Percentiles rank a stretch among this genome's conserved stretches.
These are phyloP conservation scores for Taphrina confusa DNA, from an alignment of 1,139 yeast species.

Conservation along the genomic window DNA sequence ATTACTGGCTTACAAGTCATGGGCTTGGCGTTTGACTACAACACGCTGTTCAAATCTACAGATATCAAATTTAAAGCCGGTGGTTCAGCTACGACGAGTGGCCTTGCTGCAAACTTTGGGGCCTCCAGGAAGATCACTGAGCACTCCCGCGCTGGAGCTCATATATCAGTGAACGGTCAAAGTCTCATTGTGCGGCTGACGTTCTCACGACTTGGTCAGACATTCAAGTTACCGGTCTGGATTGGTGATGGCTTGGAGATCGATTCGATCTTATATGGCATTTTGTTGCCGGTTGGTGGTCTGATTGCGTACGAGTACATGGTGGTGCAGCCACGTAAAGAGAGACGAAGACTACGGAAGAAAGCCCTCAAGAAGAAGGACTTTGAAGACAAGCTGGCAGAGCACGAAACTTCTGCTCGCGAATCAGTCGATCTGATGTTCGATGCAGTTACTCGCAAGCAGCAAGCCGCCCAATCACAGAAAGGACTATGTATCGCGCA, in stretches of 20 bases:
- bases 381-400: constrained; percentile 19
- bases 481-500: constrained; percentile 8
- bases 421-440: constrained; percentile 29
- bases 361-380: constrained; percentile 15
- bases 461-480: constrained; percentile 11
- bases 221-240: constrained; percentile 31
- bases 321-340: constrained; percentile 30
- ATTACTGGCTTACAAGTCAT: constrained; percentile 30
- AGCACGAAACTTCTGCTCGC: constrained; percentile 20
- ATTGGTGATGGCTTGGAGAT: constrained; percentile 31
- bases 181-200: constrained; percentile 22
- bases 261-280: constrained; percentile 33
- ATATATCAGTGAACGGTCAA: constrained; percentile 25
- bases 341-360: not conserved
- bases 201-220: constrained; percentile 34
- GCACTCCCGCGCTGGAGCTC: constrained; percentile 22
- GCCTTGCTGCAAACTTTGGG: constrained; percentile 26
- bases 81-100: constrained; percentile 31
- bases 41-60: constrained; percentile 13
- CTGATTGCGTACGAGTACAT: constrained; percentile 30
- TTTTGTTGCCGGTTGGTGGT: constrained; percentile 26
- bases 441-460: constrained; percentile 20
- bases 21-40: constrained; percentile 34
- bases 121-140: constrained; percentile 32
- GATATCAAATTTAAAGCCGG: constrained; percentile 30